Evolutionary conservation across 176 grass and related monocot genomes (phyloP).

Genomic region (Bothriochloa decipiens): DNA sequence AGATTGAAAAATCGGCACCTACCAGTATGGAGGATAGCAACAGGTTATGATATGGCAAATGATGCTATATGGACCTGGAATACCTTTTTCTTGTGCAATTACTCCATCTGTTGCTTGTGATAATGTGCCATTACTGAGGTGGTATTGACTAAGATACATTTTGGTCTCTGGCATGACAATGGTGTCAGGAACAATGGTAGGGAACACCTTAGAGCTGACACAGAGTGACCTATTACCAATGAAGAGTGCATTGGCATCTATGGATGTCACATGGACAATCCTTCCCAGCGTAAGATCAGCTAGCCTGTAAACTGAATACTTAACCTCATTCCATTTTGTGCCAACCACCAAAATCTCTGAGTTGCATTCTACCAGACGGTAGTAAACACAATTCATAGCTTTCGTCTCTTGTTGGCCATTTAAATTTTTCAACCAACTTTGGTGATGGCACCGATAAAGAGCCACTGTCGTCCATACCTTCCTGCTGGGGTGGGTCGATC

Average conservation of each 20-base stretch:
- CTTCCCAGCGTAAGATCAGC: neutral
- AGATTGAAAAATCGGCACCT: neutral
- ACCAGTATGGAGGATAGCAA: neutral
- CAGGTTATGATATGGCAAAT: neutral
- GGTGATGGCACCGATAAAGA: neutral
- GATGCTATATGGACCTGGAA: neutral
- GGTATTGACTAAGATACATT: neutral
- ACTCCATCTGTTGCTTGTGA: neutral
- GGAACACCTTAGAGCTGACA: neutral
- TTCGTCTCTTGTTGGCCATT: neutral
- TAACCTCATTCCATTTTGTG: neutral
- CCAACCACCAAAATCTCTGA: neutral
- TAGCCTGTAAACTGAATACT: neutral
- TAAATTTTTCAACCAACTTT: neutral
- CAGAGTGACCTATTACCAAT: neutral
- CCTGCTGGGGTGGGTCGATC: neutral
- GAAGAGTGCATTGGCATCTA: neutral
- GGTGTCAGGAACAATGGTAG: neutral
- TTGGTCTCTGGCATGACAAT: neutral
- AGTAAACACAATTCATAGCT: fast-evolving
- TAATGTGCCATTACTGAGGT: neutral
- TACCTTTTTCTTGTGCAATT: neutral
- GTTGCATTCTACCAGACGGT: neutral
- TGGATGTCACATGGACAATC: neutral
- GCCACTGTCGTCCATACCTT: neutral